A percentile compares a stretch with the other conserved stretches of the same genome.
phyloP scores from a whole-genome alignment of 2,329 filamentous ascomycete species.

The Pseudomassariella vexata region DNA sequence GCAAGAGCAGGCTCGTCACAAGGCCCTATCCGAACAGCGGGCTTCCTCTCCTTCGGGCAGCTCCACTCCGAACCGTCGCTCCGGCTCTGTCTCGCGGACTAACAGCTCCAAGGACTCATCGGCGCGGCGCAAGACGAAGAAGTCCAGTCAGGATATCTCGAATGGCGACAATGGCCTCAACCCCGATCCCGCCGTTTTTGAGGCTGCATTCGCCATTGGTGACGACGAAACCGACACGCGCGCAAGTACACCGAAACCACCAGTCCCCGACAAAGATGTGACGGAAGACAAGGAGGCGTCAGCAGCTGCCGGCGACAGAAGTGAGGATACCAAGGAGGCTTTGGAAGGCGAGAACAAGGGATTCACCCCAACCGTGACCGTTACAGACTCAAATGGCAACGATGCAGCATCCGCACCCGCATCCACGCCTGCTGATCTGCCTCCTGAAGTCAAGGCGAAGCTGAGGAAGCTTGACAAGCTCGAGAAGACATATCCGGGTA shows the following conservation, averaged over 20 bases:
- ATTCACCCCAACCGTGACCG: slow-evolving; percentile 6
- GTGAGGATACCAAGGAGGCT: no score
- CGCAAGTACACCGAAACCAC: slow-evolving; percentile 49
- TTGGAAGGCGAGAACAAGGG: slow-evolving; percentile 18
- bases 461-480: slow-evolving; percentile 85
- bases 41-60: slow-evolving; percentile 36
- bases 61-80: no score
- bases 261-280: slow-evolving; percentile 26
- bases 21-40: slow-evolving; percentile 41
- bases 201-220: slow-evolving; percentile 79
- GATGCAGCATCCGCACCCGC: slow-evolving; percentile 5
- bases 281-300: slow-evolving; percentile 12
- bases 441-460: slow-evolving; percentile 68
- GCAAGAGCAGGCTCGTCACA: slow-evolving; percentile 82
- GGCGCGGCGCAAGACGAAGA: slow-evolving; percentile 33
- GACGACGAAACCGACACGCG: slow-evolving; percentile 77
- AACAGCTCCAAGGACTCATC: slow-evolving; percentile 28
- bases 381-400: slow-evolving; percentile 11
- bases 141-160: slow-evolving; percentile 28
- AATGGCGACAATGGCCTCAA: slow-evolving; percentile 40
- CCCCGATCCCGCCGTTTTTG: slow-evolving; percentile 83
- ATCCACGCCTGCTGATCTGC: slow-evolving; percentile 46
- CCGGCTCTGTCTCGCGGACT: slow-evolving; percentile 36
- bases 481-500: slow-evolving; percentile 81
- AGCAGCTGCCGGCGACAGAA: slow-evolving; percentile 11